Conservation (phyloP, 768 basidiomycete species). For the Crucibulum laeve region DNA sequence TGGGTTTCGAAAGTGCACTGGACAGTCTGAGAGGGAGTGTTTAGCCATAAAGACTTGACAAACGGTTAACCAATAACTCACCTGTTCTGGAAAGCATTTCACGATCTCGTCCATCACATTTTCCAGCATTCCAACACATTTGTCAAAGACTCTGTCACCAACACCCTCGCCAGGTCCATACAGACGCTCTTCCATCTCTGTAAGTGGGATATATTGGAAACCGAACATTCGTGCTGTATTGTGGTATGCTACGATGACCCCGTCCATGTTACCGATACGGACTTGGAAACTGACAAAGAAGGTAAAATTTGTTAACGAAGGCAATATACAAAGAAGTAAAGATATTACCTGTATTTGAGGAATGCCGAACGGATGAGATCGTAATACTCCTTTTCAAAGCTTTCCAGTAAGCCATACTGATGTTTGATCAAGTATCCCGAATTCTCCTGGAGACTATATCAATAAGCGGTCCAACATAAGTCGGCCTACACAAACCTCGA, state of each 20-base stretch:
- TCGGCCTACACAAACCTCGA: constrained; percentile 38
- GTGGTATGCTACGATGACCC: constrained; percentile 84
- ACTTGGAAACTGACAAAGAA: constrained; percentile 74
- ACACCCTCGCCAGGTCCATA: constrained; percentile 53
- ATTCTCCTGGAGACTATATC: constrained; percentile 50
- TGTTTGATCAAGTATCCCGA: constrained; percentile 72
- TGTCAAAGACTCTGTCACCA: constrained; percentile 75
- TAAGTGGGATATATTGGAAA: constrained; percentile 87
- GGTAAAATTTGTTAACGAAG: background rate
- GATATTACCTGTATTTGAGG: constrained; percentile 78
- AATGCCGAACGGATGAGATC: constrained; percentile 93
- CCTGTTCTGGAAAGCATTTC: constrained; percentile 61
- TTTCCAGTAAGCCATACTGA: constrained; percentile 60
- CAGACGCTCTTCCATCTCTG: constrained; percentile 82
- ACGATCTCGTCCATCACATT: constrained; percentile 53
- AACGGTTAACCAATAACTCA: constrained; percentile 22
- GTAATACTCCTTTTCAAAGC: constrained; percentile 93
- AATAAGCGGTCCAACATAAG: background rate
- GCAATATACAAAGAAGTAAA: background rate
- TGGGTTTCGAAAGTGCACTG: constrained; percentile 58
- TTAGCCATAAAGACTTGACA: background rate
- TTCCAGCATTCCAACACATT: constrained; percentile 72
- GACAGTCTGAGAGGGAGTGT: constrained; percentile 38
- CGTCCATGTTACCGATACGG: constrained; percentile 96
- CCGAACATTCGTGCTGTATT: constrained; percentile 87